Evolutionary conservation across 176 grass and related monocot genomes (phyloP), one percentile per base, ranked within the genome.

Genomic region (Oryza nivara): DNA sequence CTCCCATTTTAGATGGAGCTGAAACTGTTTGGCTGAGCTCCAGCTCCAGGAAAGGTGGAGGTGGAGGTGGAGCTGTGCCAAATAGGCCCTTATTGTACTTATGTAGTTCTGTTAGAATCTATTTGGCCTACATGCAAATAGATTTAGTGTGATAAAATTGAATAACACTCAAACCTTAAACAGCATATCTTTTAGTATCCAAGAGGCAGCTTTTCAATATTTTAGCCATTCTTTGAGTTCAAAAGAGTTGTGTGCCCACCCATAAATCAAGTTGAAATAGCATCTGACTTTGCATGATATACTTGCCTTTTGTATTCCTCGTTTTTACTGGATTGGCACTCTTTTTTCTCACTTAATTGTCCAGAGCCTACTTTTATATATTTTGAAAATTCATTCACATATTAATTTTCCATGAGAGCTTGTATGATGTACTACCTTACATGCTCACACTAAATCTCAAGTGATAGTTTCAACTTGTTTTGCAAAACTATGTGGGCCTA

Each of bases 91-190:
- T 63, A 28, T 10, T 74, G 4, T 78, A 74, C 36, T 61, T 41
- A 8, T 8, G 40, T 8, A 41, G 40, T 41, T 70, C 38, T 79
- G 34, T 48, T 65, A 78, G 77, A 74, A 63, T 54, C 30, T 1
- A 72, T 81, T 92, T 43, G 56, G 30, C 35, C 61, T 51, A 35
- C 19, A 74, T 75, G 38, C 48, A 80, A 83, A 49, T 74, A 54
- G 38, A 16, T 46, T 54, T 16, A 65, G 7, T 48, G 78, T 51
- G 49, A 80, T 54, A 36, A 49, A 86, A 30, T 73, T 58, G 19
- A 22, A 35, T 47, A 16, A 56, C 1, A 49, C 2, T 14, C 32
- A 60, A 34, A 14, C 35, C 6, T 65, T 41, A 10, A 14, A 4
- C 2, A 70, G 30, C 9, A 30, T 32, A 83, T 67, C 67, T 60